A percentile compares a stretch with the other conserved stretches of the same genome.
phyloP scores from a whole-genome alignment of 2,329 filamentous ascomycete genomes.

The Pyrenophora graminea region DNA sequence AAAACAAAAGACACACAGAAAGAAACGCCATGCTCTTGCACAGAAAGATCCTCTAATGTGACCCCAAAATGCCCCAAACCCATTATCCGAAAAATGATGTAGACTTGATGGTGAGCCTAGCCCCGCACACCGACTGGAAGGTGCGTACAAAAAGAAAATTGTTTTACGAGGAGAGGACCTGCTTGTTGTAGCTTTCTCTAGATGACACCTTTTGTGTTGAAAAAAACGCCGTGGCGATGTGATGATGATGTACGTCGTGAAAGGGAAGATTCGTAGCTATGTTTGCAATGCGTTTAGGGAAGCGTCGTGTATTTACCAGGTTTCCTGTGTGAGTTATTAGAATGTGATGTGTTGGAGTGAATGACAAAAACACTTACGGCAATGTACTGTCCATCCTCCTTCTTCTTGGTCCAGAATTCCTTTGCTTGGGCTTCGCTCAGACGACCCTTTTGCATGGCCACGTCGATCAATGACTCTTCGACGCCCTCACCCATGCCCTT shows the following conservation, averaged over 20 bases:
- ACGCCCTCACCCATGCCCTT: slow-evolving; percentile 99
- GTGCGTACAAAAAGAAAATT: neutral
- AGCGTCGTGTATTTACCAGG: slow-evolving; percentile 2
- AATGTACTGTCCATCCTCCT: slow-evolving; percentile 92
- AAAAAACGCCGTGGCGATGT: slow-evolving; percentile 18
- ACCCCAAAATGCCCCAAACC: slow-evolving; percentile 1
- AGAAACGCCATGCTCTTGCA: slow-evolving; percentile 16
- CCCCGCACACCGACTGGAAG: neutral
- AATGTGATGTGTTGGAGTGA: neutral
- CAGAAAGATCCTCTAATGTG: slow-evolving; percentile 8
- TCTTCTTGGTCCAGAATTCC: slow-evolving; percentile 91
- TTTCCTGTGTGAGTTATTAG: slow-evolving; percentile 7
- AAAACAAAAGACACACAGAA: neutral
- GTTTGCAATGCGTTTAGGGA: neutral
- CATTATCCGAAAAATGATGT: neutral
- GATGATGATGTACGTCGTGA: slow-evolving; percentile 3
- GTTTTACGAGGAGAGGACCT: neutral
- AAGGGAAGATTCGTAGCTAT: slow-evolving; percentile 1
- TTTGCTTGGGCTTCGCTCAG: slow-evolving; percentile 79
- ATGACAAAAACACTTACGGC: slow-evolving; percentile 59
- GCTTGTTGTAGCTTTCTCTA: slow-evolving; percentile 5
- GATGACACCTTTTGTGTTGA: slow-evolving; percentile 7
- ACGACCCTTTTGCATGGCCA: slow-evolving; percentile 91
- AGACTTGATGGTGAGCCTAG: neutral
- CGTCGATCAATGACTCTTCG: slow-evolving; percentile 81